These are phyloP conservation scores for Pseudozyma pruni DNA, from an alignment of 1,284 basidiomycete species.

Conservation along the genomic window DNA sequence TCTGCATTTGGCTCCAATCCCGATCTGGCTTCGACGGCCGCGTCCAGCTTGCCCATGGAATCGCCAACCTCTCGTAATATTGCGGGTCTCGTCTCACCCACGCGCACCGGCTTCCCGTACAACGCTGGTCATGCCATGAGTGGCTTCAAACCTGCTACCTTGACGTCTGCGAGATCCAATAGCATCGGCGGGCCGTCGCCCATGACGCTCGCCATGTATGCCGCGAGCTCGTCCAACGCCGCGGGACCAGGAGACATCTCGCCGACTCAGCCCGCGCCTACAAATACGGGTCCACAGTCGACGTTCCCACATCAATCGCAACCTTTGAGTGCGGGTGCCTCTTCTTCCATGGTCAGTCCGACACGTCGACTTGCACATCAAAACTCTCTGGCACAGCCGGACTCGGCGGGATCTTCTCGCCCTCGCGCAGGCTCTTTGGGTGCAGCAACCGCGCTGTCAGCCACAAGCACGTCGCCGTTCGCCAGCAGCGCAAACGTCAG, in stretches of 20 bases:
- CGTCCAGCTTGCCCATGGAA: slow-evolving; percentile 34
- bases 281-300: slow-evolving; percentile 28
- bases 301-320: slow-evolving; percentile 22
- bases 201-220: slow-evolving; percentile 34
- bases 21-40: slow-evolving; percentile 27
- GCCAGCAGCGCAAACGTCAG: background rate
- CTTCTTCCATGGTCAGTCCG: slow-evolving; percentile 35
- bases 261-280: slow-evolving; percentile 36
- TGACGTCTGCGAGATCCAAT: slow-evolving; percentile 15
- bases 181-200: slow-evolving; percentile 26
- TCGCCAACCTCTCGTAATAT: slow-evolving; percentile 44
- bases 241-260: slow-evolving; percentile 25
- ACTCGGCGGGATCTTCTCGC: slow-evolving; percentile 18
- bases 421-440: slow-evolving; percentile 34
- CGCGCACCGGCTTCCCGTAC: slow-evolving; percentile 38
- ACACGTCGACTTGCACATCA: slow-evolving; percentile 46
- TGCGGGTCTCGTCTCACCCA: slow-evolving; percentile 39
- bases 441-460: slow-evolving; percentile 7
- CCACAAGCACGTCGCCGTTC: slow-evolving; percentile 11
- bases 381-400: slow-evolving; percentile 25
- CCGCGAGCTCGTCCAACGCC: slow-evolving; percentile 11
- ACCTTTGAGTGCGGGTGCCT: slow-evolving; percentile 18
- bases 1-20: slow-evolving; percentile 29
- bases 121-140: slow-evolving; percentile 31
- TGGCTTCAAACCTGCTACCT: slow-evolving; percentile 44